A percentile compares a stretch with the other conserved stretches of the same genome.
Evolutionary conservation across 2,329 filamentous ascomycete species (phyloP).

Genomic region (Fusarium anthophilum): DNA sequence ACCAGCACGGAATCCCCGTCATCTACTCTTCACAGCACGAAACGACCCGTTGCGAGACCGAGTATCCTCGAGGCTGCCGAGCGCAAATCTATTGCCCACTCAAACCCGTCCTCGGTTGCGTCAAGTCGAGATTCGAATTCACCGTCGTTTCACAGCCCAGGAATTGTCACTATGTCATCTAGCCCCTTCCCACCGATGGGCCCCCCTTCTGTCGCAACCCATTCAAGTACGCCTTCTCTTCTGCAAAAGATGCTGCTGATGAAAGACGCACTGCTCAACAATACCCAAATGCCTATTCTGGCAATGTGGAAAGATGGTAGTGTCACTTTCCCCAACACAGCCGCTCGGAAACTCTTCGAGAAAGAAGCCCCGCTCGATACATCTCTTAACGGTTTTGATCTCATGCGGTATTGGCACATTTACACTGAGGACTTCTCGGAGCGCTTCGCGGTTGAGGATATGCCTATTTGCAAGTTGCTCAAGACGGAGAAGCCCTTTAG

Average conservation of each 20-base stretch:
- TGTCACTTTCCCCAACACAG: constrained; percentile 77
- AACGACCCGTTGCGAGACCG: constrained; percentile 52
- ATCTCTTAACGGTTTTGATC: constrained; percentile 60
- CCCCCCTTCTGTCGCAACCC: constrained; percentile 65
- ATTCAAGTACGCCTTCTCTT: constrained; percentile 69
- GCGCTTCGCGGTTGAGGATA: constrained; percentile 66
- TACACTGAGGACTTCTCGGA: constrained; percentile 74
- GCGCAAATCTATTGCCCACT: constrained; percentile 54
- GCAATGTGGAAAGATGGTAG: constrained; percentile 85
- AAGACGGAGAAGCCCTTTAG: constrained; percentile 68
- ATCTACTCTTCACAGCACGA: constrained; percentile 45
- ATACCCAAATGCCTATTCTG: constrained; percentile 77
- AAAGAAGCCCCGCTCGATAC: constrained; percentile 52
- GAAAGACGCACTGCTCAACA: constrained; percentile 81
- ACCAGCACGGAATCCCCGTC: constrained; percentile 64
- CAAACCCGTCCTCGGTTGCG: constrained; percentile 57
- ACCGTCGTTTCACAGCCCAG: constrained; percentile 61
- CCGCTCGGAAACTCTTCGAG: constrained; percentile 63
- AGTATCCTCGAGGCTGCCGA: constrained; percentile 58
- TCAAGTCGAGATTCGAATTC: constrained; percentile 60
- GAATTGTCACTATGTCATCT: constrained; percentile 60
- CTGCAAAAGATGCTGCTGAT: constrained; percentile 78
- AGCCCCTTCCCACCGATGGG: constrained; percentile 74
- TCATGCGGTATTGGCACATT: constrained; percentile 68
- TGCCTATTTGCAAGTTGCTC: constrained; percentile 73